Percentiles rank a stretch among this genome's conserved stretches.
Evolutionary conservation across 495 filamentous ascomycete species (phyloP).

Genomic region (Talaromyces stipitatus): DNA sequence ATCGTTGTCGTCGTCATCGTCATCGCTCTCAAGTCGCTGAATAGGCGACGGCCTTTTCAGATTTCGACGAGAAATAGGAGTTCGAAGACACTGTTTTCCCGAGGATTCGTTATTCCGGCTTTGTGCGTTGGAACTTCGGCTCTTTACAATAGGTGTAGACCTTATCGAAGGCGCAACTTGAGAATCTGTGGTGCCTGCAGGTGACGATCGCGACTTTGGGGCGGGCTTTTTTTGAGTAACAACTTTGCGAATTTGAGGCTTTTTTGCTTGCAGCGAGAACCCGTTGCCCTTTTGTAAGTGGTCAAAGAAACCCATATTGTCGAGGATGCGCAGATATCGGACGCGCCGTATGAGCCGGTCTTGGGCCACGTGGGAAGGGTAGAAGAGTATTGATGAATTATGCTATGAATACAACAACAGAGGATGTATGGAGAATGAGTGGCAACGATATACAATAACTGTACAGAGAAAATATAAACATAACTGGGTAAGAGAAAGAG

Average conservation of each 20-base stretch:
- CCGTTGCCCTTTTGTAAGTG: slow-evolving; percentile 47
- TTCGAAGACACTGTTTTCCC: slow-evolving; percentile 27
- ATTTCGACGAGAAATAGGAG: slow-evolving; percentile 20
- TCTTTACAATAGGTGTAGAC: slow-evolving; percentile 11
- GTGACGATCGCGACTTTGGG: slow-evolving; percentile 17
- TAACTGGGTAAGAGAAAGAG: slow-evolving; percentile 4
- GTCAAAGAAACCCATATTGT: slow-evolving; percentile 47
- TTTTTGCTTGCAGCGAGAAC: slow-evolving; percentile 43
- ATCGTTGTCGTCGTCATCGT: slow-evolving; percentile 37
- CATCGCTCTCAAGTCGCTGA: slow-evolving; percentile 41
- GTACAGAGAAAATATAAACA: slow-evolving; percentile 8
- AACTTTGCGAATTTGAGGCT: slow-evolving; percentile 41
- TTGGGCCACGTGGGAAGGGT: slow-evolving; percentile 10
- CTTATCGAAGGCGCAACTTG: slow-evolving; percentile 11
- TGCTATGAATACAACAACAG: slow-evolving; percentile 8
- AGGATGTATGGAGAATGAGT: slow-evolving; percentile 5
- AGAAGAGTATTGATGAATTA: slow-evolving; percentile 15
- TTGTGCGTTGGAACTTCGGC: not conserved
- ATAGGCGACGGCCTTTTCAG: slow-evolving; percentile 42
- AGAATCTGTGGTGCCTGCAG: slow-evolving; percentile 8
- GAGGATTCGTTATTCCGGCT: not conserved
- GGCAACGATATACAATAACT: slow-evolving; percentile 13
- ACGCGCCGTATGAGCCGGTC: slow-evolving; percentile 1
- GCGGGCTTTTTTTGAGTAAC: slow-evolving; percentile 28
- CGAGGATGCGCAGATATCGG: not conserved